Percentiles rank a stretch among this genome's conserved stretches.
These are phyloP conservation scores for Glaciozyma antarctica DNA, from an alignment of 768 basidiomycete genomes.

Conservation along the genomic window DNA sequence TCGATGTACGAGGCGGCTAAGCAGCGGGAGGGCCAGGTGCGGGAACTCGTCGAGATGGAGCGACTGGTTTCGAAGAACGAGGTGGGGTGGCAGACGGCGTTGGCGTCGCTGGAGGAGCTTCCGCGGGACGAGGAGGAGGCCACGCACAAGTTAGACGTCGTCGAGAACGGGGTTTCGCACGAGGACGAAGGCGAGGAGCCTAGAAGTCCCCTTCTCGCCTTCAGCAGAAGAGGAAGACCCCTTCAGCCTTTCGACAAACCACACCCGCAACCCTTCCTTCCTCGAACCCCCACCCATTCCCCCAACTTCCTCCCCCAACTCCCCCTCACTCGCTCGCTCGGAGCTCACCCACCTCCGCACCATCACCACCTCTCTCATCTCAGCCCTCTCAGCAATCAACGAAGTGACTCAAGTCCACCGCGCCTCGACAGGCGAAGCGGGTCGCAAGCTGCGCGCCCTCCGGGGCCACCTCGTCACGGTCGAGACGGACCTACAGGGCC, in stretches of 20 bases:
- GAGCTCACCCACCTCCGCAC: slow-evolving; percentile 63
- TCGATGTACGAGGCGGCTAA: slow-evolving; percentile 63
- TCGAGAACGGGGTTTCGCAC: too few relatives aligned
- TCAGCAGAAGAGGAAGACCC: slow-evolving; percentile 21
- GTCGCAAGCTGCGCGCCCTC: slow-evolving; percentile 71
- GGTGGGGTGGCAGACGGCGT: slow-evolving; percentile 63
- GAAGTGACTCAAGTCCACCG: slow-evolving; percentile 84
- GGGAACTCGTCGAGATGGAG: slow-evolving; percentile 66
- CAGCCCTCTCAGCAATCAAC: slow-evolving; percentile 65
- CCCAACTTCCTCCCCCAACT: neutral
- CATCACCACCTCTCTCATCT: slow-evolving; percentile 62
- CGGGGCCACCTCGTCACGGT: neutral
- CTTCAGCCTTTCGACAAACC: slow-evolving; percentile 38
- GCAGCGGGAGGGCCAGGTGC: slow-evolving; percentile 70
- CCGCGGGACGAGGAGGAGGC: slow-evolving; percentile 40
- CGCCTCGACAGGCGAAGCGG: slow-evolving; percentile 73
- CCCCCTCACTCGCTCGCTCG: neutral
- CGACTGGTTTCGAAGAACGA: slow-evolving; percentile 72
- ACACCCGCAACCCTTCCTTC: slow-evolving; percentile 40
- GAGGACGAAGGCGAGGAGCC: too few relatives aligned
- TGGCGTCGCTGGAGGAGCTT: slow-evolving; percentile 57
- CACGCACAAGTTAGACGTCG: slow-evolving; percentile 43
- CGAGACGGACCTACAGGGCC: slow-evolving; percentile 3
- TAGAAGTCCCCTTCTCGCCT: slow-evolving; percentile 13
- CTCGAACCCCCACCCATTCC: too few relatives aligned